These are phyloP conservation scores for Botrytis byssoidea DNA, from an alignment of 2,329 filamentous ascomycete genomes.

Conservation along the genomic window DNA sequence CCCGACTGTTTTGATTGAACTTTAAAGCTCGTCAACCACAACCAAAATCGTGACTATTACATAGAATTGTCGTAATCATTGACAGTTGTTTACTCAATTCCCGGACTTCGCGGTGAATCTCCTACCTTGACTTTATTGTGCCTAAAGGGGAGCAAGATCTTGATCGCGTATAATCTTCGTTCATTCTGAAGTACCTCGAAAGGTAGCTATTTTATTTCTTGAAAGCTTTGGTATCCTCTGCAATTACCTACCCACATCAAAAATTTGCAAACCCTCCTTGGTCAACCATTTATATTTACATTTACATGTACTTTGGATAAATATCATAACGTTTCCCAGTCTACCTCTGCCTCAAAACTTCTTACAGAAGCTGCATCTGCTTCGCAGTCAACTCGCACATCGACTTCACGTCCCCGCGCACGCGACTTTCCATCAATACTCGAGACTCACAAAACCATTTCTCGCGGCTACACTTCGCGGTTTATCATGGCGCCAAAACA, in stretches of 20 bases:
- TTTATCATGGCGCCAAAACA: constrained; percentile 36
- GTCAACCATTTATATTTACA: too few species aligned
- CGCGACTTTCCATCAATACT: neutral
- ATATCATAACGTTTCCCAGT: neutral
- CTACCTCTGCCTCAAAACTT: neutral
- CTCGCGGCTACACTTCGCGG: neutral
- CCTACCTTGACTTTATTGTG: neutral
- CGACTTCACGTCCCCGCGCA: neutral
- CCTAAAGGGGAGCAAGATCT: neutral
- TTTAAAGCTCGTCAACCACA: neutral
- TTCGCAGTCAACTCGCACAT: neutral
- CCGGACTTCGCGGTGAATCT: too few species aligned
- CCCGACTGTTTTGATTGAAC: neutral
- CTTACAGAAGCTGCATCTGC: neutral
- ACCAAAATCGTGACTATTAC: neutral
- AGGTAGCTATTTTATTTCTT: neutral
- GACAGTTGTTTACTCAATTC: neutral
- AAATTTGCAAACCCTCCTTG: neutral
- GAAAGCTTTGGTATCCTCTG: neutral
- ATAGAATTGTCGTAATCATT: neutral
- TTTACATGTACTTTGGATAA: neutral
- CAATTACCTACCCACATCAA: neutral
- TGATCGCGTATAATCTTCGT: neutral
- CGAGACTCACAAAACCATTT: neutral
- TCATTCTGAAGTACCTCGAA: neutral